Percentiles rank a stretch among this genome's conserved stretches.
Conservation (phyloP, 1,284 basidiomycete species). For the Puccinia hordei region DNA sequence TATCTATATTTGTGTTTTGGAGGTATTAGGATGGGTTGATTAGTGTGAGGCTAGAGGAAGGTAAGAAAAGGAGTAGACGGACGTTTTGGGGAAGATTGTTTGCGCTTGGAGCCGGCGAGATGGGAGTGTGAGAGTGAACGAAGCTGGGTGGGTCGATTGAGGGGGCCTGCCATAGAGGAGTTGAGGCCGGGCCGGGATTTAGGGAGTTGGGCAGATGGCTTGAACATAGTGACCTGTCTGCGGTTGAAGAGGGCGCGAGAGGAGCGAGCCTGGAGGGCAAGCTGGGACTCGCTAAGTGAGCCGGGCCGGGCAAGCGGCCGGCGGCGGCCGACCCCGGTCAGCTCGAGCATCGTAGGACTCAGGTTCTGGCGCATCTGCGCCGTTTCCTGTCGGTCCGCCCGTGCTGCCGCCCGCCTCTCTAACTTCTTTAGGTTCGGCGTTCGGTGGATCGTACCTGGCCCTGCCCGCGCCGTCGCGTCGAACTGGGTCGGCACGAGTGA, state of each 20-base stretch:
- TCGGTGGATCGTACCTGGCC: background rate
- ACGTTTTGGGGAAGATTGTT: slow-evolving; percentile 47
- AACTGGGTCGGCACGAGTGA: slow-evolving; percentile 25
- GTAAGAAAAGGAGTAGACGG: too few species aligned
- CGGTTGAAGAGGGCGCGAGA: background rate
- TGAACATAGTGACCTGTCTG: slow-evolving; percentile 31
- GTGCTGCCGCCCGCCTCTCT: background rate
- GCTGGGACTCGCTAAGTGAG: slow-evolving; percentile 1
- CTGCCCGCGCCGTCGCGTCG: slow-evolving; percentile 25
- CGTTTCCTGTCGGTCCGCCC: background rate
- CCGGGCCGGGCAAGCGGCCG: background rate
- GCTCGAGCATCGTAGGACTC: slow-evolving; percentile 2
- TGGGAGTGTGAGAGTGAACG: background rate
- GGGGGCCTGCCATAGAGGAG: background rate
- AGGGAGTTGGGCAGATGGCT: background rate
- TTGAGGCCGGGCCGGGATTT: background rate
- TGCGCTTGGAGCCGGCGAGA: slow-evolving; percentile 15
- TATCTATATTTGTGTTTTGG: background rate
- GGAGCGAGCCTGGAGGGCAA: background rate
- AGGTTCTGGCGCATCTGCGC: background rate
- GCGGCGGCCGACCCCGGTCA: background rate
- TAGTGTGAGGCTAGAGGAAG: background rate
- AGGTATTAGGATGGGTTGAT: background rate
- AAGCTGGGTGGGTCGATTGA: background rate
- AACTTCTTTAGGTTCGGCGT: slow-evolving; percentile 38